Evolutionary conservation across 116 monocot genomes (phyloP), one percentile per base, ranked within the genome.

Genomic region (Posidonia oceanica): DNA sequence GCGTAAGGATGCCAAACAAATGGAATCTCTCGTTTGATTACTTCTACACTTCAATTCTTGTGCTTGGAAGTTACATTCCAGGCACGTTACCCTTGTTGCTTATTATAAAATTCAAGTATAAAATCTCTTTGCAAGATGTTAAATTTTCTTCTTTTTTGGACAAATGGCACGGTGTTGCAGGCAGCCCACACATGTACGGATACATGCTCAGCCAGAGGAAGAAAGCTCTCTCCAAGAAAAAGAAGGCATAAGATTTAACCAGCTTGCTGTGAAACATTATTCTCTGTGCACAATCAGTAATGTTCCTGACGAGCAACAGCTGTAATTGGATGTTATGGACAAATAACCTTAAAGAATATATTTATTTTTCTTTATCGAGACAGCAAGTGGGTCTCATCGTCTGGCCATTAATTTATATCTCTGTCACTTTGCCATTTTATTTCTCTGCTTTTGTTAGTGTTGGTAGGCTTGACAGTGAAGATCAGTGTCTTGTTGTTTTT

Each of bases 11-110:
- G 88, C 95, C 95, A 12, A 96, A 96, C 70, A 96, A 74, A 52
- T 88, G 84, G 88, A 91, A 96, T 64, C 88, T 84, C 71, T 88
- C 95, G 14, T 96, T 88, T 38, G 95, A 91, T 76, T 91, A 88
- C 66, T 88, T 77, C 55, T 96, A 82, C 63, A 78, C 85, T 12
- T 69, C 93, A 11, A 61, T 77, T 58, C 44, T 79, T 58, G 86
- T 64, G 23, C 88, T 96, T 68, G 81, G 65, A 48, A 70, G 81
- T 56, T 96, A 96, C 69, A 80, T 85, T 6, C 95, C 91, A 80
- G 89, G 93, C 66, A 66, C 36, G 71, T 23, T 39, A 55, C 69
- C 51, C 18, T 53, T 36, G n/a, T 17, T n/a, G 29, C 38, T 1
- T 7, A 68, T 39, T 40, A 8, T 69, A 42, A n/a, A 10, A 11